A percentile compares a stretch with the other conserved stretches of the same genome.
phyloP scores from a whole-genome alignment of 179 eudicot genomes.

The Gypsophila paniculata region DNA sequence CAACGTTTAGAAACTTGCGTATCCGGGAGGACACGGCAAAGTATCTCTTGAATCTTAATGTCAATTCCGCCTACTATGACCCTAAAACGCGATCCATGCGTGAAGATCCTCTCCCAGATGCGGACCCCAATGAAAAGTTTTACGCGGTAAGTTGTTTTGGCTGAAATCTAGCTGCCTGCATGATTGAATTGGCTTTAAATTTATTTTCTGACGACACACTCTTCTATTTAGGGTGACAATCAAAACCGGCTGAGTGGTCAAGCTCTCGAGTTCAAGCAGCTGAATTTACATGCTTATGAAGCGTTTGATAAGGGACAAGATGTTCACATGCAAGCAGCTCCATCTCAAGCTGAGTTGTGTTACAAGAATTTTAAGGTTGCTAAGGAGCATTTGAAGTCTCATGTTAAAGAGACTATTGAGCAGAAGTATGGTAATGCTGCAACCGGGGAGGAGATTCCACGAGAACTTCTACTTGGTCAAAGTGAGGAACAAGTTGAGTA shows the following conservation, averaged over 20 bases:
- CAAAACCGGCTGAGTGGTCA: constrained; percentile 81
- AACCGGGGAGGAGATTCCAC: constrained; percentile 61
- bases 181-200: background rate
- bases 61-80: constrained; percentile 81
- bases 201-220: background rate
- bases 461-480: constrained; percentile 83
- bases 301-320: constrained; percentile 96
- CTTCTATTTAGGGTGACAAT: constrained; percentile 64
- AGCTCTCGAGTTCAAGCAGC: constrained; percentile 84
- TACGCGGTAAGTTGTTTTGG: constrained; percentile 54
- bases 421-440: constrained; percentile 97
- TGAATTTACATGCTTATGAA: constrained; percentile 82
- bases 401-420: constrained; percentile 61
- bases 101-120: constrained; percentile 95
- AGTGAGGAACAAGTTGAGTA: constrained; percentile 88
- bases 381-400: constrained; percentile 71
- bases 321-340: constrained; percentile 93
- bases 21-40: constrained; percentile 90
- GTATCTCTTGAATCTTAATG: constrained; percentile 78
- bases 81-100: constrained; percentile 94
- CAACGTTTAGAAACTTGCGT: constrained; percentile 59
- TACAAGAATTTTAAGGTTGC: constrained; percentile 67
- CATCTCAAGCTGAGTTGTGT: constrained; percentile 89
- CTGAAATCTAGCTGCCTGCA: background rate
- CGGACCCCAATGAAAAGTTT: constrained; percentile 88